phyloP scores from a whole-genome alignment of 306 rosid species.

The Carpinus fangiana region DNA sequence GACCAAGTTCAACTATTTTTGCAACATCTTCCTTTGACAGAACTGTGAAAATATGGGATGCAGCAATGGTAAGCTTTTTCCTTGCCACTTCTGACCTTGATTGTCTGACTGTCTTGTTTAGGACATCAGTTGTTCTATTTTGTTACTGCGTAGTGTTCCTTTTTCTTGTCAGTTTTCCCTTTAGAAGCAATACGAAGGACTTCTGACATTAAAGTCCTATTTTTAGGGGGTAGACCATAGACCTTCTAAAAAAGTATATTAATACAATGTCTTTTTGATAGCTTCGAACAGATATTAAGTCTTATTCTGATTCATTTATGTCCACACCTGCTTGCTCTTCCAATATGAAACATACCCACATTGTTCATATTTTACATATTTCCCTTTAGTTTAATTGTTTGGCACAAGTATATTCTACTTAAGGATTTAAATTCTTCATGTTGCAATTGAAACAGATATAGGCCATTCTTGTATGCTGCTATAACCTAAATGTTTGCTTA shows the following conservation, averaged over 20 bases:
- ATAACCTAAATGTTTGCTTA: neutral
- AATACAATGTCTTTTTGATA: neutral
- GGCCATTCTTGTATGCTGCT: neutral
- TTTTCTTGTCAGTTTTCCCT: conserved; percentile 8
- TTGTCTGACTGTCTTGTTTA: conserved; percentile 9
- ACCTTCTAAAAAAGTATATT: neutral
- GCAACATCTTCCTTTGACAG: conserved; percentile 72
- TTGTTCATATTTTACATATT: neutral
- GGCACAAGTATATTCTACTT: neutral
- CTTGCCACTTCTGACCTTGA: conserved; percentile 15
- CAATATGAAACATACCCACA: neutral
- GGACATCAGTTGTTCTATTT: neutral
- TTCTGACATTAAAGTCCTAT: neutral
- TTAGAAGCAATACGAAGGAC: neutral
- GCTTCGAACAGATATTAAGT: neutral
- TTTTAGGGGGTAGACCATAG: neutral
- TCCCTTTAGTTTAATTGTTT: neutral
- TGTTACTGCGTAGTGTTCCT: neutral
- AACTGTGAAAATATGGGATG: conserved; percentile 67
- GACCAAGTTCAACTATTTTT: conserved; percentile 48
- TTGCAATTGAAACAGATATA: neutral
- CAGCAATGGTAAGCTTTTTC: conserved; percentile 46
- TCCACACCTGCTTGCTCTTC: neutral
- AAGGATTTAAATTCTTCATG: neutral
- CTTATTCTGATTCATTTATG: neutral